Conservation (phyloP, 1,284 basidiomycete genomes). For the Vanrija sp. region DNA sequence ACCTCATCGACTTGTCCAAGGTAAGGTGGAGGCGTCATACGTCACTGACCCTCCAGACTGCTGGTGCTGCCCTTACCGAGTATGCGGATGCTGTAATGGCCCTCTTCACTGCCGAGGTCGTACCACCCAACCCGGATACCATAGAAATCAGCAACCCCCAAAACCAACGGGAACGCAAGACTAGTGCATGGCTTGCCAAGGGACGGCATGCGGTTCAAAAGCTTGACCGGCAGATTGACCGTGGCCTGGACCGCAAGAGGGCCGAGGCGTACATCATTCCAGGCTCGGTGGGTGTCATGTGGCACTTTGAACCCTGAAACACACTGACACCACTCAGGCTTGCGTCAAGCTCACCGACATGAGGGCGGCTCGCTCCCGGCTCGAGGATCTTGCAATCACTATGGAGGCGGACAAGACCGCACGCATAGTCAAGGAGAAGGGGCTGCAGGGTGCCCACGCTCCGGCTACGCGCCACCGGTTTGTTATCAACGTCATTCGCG, state of each 20-base stretch:
- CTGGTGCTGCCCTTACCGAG: slow-evolving; percentile 35
- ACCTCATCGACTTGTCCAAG: slow-evolving; percentile 48
- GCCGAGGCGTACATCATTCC: slow-evolving; percentile 8
- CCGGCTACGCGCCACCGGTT: slow-evolving; percentile 27
- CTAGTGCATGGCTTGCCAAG: slow-evolving; percentile 47
- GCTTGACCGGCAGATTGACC: slow-evolving; percentile 36
- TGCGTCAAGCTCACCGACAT: slow-evolving; percentile 49
- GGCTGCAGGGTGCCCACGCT: slow-evolving; percentile 7
- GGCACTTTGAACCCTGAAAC: no score
- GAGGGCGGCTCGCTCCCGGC: slow-evolving; percentile 32
- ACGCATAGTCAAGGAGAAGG: slow-evolving; percentile 33
- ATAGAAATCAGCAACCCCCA: slow-evolving; percentile 16
- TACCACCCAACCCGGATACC: slow-evolving; percentile 7
- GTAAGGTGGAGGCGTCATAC: slow-evolving; percentile 11
- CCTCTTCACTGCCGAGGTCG: slow-evolving; percentile 41
- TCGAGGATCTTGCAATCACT: slow-evolving; percentile 40
- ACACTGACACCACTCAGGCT: slow-evolving; percentile 20
- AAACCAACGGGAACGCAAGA: slow-evolving; percentile 34
- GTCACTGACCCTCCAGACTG: slow-evolving; percentile 24
- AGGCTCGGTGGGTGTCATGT: slow-evolving; percentile 15
- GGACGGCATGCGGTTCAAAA: slow-evolving; percentile 44
- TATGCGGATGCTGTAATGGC: slow-evolving; percentile 44
- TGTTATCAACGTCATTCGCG: slow-evolving; percentile 36
- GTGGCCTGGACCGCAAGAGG: neutral
- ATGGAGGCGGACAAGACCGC: slow-evolving; percentile 45